Conservation (phyloP, 2,329 filamentous ascomycete genomes). For the Fonsecaea monophora region DNA sequence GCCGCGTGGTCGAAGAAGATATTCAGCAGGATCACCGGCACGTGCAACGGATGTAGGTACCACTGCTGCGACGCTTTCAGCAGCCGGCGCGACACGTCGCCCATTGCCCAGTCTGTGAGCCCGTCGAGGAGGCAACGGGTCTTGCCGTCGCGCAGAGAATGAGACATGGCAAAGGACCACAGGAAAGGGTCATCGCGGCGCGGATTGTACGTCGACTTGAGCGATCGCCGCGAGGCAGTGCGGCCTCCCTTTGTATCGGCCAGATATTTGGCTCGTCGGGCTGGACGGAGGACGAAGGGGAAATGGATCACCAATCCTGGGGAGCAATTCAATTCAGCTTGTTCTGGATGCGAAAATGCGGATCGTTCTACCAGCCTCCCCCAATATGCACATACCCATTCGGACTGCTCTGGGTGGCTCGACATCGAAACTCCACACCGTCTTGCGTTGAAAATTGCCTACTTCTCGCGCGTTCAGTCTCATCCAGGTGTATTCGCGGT, state of each 20-base stretch:
- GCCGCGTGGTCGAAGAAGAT: constrained; percentile 29
- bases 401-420: constrained; percentile 18
- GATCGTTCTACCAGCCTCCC: background rate
- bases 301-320: constrained; percentile 24
- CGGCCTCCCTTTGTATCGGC: constrained; percentile 9
- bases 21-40: constrained; percentile 18
- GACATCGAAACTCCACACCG: constrained; percentile 18
- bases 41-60: constrained; percentile 26
- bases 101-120: constrained; percentile 20
- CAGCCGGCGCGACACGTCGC: constrained; percentile 23
- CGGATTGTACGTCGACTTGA: constrained; percentile 21
- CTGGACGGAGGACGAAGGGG: constrained; percentile 26
- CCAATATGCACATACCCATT: constrained; percentile 10
- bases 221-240: constrained; percentile 3
- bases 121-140: constrained; percentile 25
- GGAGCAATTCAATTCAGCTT: background rate
- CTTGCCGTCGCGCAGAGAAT: constrained; percentile 25
- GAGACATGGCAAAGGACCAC: constrained; percentile 30
- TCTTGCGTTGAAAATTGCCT: constrained; percentile 28
- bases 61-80: constrained; percentile 16
- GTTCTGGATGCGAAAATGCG: background rate
- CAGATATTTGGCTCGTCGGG: constrained; percentile 17
- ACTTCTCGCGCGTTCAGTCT: constrained; percentile 25
- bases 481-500: constrained; percentile 26
- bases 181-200: constrained; percentile 26